These are phyloP conservation scores for Plasmopara halstedii DNA, from an alignment of 352 stramenopile genomes.

Conservation along the genomic window DNA sequence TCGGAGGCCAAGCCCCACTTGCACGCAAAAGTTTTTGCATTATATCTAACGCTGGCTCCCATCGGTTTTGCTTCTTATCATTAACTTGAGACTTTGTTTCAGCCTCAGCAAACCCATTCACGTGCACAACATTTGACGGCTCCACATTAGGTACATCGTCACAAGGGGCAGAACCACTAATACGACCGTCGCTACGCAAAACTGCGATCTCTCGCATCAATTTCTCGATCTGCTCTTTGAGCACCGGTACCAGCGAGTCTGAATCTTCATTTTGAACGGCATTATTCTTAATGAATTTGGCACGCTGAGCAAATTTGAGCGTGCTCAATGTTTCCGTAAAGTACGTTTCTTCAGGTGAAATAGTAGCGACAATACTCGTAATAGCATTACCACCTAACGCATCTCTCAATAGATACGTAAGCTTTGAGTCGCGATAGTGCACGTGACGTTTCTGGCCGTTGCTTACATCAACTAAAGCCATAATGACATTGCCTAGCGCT, in stretches of 20 bases:
- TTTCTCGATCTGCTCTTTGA: conserved; percentile 71
- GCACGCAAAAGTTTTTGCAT: conserved; percentile 68
- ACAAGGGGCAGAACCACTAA: conserved; percentile 2
- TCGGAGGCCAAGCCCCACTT: conserved; percentile 39
- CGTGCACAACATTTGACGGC: conserved; percentile 14
- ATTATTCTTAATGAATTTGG: conserved; percentile 87
- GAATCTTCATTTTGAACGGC: conserved; percentile 81
- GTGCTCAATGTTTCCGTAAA: conserved; percentile 83
- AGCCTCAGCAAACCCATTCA: conserved; percentile 18
- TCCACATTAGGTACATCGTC: conserved; percentile 6
- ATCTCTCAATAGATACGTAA: conserved; percentile 77
- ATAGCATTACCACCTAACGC: conserved; percentile 82
- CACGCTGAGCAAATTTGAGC: conserved; percentile 81
- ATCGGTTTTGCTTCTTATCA: conserved; percentile 49
- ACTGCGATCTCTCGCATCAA: conserved; percentile 53
- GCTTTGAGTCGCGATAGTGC: conserved; percentile 82
- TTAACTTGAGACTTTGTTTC: conserved; percentile 22
- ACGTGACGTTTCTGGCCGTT: conserved; percentile 76
- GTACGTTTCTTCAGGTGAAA: conserved; percentile 75
- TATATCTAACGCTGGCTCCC: conserved; percentile 70
- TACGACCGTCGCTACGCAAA: conserved; percentile 13
- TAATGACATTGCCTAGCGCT: conserved; percentile 85
- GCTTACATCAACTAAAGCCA: conserved; percentile 78
- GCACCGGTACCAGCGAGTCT: conserved; percentile 58
- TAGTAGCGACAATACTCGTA: conserved; percentile 79